A percentile compares a stretch with the other conserved stretches of the same genome.
Conservation (phyloP, 2,329 filamentous ascomycete species). For the Alternaria angustiovoidea region DNA sequence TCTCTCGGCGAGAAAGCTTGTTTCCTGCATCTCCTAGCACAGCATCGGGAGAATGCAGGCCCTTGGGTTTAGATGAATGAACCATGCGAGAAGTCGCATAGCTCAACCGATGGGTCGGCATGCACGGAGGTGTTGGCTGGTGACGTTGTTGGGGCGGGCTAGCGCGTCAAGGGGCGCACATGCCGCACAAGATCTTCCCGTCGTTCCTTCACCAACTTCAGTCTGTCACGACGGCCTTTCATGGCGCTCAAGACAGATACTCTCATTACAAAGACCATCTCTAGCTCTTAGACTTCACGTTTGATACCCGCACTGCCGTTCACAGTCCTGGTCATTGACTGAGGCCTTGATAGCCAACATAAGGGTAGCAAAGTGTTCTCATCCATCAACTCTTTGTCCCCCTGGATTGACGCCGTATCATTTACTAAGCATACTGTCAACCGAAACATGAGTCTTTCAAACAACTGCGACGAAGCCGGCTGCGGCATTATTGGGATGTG, state of each 20-base stretch:
- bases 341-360: neutral
- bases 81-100: neutral
- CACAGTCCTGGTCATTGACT: neutral
- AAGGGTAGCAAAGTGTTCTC: neutral
- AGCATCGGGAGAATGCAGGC: neutral
- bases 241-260: neutral
- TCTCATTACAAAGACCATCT: neutral
- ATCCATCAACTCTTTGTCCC: neutral
- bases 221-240: neutral
- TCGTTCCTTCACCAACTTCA: conserved; percentile 1
- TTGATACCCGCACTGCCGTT: neutral
- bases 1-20: conserved; percentile 15
- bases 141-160: neutral
- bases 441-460: neutral
- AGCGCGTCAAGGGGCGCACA: neutral
- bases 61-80: neutral
- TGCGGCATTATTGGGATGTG: neutral
- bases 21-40: conserved; percentile 1
- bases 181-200: neutral
- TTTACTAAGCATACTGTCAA: neutral
- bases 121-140: neutral
- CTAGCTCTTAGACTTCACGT: neutral
- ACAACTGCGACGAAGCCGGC: neutral
- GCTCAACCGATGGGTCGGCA: neutral
- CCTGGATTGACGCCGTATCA: neutral